These are phyloP conservation scores for Dimargaris xerosporica DNA, from an alignment of 192 early-diverging fungal genomes.

Conservation along the genomic window DNA sequence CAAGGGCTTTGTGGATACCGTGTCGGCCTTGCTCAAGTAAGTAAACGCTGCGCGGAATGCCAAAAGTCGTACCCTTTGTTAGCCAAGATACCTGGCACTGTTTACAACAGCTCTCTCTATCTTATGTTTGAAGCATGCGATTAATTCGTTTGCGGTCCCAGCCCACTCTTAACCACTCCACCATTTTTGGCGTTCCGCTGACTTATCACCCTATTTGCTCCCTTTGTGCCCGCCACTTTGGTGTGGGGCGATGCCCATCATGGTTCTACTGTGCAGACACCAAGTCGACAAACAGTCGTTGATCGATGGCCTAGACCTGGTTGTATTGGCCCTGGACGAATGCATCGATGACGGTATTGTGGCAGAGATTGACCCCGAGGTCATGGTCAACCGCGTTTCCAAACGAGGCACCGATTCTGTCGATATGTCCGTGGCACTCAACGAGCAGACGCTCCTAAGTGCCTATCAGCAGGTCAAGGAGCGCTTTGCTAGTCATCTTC, in stretches of 20 bases:
- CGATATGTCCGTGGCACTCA: conserved; percentile 43
- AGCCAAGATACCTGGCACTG: too few relatives aligned
- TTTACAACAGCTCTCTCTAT: too few relatives aligned
- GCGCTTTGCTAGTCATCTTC: conserved; percentile 44
- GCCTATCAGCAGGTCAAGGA: conserved; percentile 67
- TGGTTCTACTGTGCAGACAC: conserved; percentile 19
- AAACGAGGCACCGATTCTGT: conserved; percentile 54
- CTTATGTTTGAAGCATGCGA: too few relatives aligned
- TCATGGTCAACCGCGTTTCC: conserved; percentile 59
- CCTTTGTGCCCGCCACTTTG: too few relatives aligned
- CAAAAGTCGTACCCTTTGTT: too few relatives aligned
- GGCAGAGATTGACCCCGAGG: conserved; percentile 57
- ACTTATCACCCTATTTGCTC: too few relatives aligned
- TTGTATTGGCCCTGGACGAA: conserved; percentile 83
- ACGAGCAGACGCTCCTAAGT: conserved; percentile 58
- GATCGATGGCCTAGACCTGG: conserved; percentile 82
- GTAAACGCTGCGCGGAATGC: too few relatives aligned
- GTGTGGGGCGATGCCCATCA: too few relatives aligned
- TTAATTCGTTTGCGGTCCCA: too few relatives aligned
- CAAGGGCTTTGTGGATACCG: conserved; percentile 68
- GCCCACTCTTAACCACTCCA: too few relatives aligned
- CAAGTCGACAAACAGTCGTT: conserved; percentile 84
- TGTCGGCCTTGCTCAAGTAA: conserved; percentile 59
- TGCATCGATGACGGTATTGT: conserved; percentile 84
- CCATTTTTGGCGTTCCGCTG: too few relatives aligned